Percentiles rank a stretch among this genome's conserved stretches.
Evolutionary conservation across 1,284 basidiomycete species (phyloP).

Genomic region (Baeospora myosura): DNA sequence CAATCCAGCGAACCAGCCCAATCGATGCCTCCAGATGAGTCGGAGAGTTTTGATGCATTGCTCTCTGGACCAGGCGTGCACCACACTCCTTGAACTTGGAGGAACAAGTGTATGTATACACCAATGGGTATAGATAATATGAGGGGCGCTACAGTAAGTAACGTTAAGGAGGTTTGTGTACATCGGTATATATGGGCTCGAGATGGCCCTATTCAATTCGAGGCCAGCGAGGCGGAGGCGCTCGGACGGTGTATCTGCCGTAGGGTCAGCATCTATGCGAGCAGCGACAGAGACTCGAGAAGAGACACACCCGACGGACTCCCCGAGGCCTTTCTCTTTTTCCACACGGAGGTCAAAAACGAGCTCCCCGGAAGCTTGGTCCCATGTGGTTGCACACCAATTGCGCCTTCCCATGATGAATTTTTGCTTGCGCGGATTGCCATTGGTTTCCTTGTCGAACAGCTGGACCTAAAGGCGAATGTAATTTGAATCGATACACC

Average conservation of each 20-base stretch:
- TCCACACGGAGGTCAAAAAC: conserved; percentile 89
- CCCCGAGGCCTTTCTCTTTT: conserved; percentile 70
- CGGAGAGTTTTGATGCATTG: too few species aligned
- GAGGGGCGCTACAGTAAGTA: too few species aligned
- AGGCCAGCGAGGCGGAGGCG: conserved; percentile 46
- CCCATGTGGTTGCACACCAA: conserved; percentile 76
- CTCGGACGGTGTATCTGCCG: conserved; percentile 38
- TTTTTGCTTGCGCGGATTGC: conserved; percentile 60
- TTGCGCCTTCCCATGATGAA: conserved; percentile 85
- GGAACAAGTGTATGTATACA: too few species aligned
- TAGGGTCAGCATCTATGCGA: conserved; percentile 8
- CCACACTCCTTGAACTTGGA: too few species aligned
- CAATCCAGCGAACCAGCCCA: not conserved
- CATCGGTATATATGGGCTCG: too few species aligned
- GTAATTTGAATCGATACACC: not conserved
- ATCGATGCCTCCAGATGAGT: too few species aligned
- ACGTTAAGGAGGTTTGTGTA: too few species aligned
- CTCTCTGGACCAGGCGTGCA: too few species aligned
- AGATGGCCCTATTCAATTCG: too few species aligned
- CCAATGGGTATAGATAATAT: too few species aligned
- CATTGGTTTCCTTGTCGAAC: conserved; percentile 76
- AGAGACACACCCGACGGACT: conserved; percentile 58
- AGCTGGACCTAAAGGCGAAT: conserved; percentile 55
- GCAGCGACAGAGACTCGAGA: conserved; percentile 3
- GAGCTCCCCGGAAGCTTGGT: conserved; percentile 56